Evolutionary conservation across 2,329 filamentous ascomycete species (phyloP).

Genomic region (Emergomyces orientalis): DNA sequence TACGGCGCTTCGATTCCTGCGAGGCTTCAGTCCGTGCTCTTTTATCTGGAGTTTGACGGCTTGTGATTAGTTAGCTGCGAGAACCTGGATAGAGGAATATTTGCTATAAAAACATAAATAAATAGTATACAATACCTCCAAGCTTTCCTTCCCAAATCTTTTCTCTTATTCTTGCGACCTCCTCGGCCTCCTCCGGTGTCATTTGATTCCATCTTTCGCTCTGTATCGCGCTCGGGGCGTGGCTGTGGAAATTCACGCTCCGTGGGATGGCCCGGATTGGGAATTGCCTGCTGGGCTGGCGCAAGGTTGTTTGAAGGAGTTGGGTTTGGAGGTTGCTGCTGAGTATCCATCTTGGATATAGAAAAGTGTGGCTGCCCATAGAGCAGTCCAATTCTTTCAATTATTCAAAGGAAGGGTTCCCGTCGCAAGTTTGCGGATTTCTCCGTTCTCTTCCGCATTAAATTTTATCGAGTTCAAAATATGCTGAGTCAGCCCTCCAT

Average conservation of each 20-base stretch:
- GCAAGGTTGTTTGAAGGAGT: constrained; percentile 6
- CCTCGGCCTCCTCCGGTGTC: constrained; percentile 24
- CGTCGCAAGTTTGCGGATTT: neutral
- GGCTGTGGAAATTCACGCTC: neutral
- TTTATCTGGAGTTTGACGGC: constrained; percentile 45
- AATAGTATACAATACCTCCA: constrained; percentile 44
- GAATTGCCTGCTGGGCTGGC: constrained; percentile 1
- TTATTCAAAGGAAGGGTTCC: neutral
- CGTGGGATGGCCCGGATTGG: neutral
- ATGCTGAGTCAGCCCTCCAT: neutral
- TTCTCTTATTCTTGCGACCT: constrained; percentile 48
- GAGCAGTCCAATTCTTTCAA: neutral
- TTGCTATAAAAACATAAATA: neutral
- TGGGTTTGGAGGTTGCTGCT: constrained; percentile 9
- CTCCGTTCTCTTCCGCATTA: neutral
- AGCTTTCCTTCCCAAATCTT: constrained; percentile 57
- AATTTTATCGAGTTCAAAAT: neutral
- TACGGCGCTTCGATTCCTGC: constrained; percentile 48
- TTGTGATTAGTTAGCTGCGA: constrained; percentile 43
- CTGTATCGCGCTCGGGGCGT: neutral
- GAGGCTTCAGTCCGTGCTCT: constrained; percentile 43
- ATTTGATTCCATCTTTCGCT: constrained; percentile 26
- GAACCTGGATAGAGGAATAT: constrained; percentile 13
- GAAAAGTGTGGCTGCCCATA: constrained; percentile 9
- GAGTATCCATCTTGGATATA: constrained; percentile 14